These are phyloP conservation scores for Talaromyces verruculosus DNA, from an alignment of 2,329 filamentous ascomycete genomes.

Conservation along the genomic window DNA sequence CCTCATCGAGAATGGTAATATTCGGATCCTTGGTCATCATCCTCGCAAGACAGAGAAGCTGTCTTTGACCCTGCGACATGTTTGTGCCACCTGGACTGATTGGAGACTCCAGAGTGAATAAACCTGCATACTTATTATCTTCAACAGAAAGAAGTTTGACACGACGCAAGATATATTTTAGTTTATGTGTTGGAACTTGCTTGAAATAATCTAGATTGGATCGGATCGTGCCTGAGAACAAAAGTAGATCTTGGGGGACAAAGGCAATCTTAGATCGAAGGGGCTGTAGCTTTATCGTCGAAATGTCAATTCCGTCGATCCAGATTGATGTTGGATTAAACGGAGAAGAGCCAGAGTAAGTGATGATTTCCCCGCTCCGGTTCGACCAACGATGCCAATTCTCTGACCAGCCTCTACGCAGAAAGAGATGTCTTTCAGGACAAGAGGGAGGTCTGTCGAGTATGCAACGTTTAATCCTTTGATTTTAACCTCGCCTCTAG, in stretches of 20 bases:
- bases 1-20: conserved; percentile 74
- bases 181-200: conserved; percentile 65
- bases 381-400: conserved; percentile 74
- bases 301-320: conserved; percentile 74
- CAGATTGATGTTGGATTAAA: conserved; percentile 66
- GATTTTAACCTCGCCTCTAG: conserved; percentile 71
- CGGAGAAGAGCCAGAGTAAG: conserved; percentile 74
- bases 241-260: conserved; percentile 78
- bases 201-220: conserved; percentile 76
- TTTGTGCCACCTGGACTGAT: conserved; percentile 74
- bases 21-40: conserved; percentile 68
- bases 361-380: conserved; percentile 75
- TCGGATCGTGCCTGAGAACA: conserved; percentile 76
- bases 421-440: conserved; percentile 71
- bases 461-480: conserved; percentile 70
- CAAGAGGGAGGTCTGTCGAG: conserved; percentile 67
- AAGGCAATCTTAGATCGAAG: conserved; percentile 73
- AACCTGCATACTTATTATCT: conserved; percentile 14
- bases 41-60: conserved; percentile 71
- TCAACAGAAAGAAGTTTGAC: conserved; percentile 60
- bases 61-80: conserved; percentile 71
- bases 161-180: conserved; percentile 66
- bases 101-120: conserved; percentile 54
- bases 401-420: conserved; percentile 65
- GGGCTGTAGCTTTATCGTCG: conserved; percentile 67